Percentiles rank a stretch among this genome's conserved stretches.
These are phyloP conservation scores for Phoenix roebelenii DNA, from an alignment of 176 grass and related monocot species.

Conservation along the genomic window DNA sequence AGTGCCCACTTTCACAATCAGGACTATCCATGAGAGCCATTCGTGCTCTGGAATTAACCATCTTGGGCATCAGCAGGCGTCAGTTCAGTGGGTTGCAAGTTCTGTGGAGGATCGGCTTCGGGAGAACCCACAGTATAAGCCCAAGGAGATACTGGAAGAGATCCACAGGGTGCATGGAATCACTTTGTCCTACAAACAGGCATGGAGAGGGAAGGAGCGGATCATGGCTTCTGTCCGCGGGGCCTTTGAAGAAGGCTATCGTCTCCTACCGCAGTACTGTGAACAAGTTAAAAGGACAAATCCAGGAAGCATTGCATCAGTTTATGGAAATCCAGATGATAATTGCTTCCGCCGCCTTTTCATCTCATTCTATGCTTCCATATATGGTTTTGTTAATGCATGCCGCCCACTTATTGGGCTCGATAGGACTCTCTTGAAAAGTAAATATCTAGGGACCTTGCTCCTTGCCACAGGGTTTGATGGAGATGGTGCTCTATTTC, in stretches of 20 bases:
- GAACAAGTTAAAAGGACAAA: constrained; percentile 79
- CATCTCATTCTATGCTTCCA: constrained; percentile 86
- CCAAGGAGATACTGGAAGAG: constrained; percentile 95
- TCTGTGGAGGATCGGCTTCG: constrained; percentile 81
- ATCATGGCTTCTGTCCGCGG: constrained; percentile 91
- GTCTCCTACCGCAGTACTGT: constrained; percentile 75
- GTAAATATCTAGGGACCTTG: constrained; percentile 94
- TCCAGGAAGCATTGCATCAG: constrained; percentile 69
- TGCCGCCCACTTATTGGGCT: constrained; percentile 89
- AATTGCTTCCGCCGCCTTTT: constrained; percentile 76
- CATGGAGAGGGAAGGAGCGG: constrained; percentile 96
- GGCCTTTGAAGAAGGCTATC: constrained; percentile 95
- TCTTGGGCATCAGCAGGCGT: constrained; percentile 96
- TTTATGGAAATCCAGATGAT: constrained; percentile 73
- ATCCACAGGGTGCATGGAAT: constrained; percentile 94
- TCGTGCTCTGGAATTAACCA: constrained; percentile 70
- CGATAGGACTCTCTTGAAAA: constrained; percentile 71
- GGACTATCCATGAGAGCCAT: constrained; percentile 82
- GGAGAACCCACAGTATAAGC: constrained; percentile 95
- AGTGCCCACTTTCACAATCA: constrained; percentile 77
- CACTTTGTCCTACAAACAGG: constrained; percentile 95
- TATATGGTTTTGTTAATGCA: constrained; percentile 93
- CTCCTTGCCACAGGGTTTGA: constrained; percentile 87
- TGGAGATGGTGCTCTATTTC: constrained; percentile 89
- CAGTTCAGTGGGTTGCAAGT: constrained; percentile 92